A percentile compares a stretch with the other conserved stretches of the same genome.
phyloP scores from a whole-genome alignment of 2,329 filamentous ascomycete genomes.

The Colletotrichum siamense region DNA sequence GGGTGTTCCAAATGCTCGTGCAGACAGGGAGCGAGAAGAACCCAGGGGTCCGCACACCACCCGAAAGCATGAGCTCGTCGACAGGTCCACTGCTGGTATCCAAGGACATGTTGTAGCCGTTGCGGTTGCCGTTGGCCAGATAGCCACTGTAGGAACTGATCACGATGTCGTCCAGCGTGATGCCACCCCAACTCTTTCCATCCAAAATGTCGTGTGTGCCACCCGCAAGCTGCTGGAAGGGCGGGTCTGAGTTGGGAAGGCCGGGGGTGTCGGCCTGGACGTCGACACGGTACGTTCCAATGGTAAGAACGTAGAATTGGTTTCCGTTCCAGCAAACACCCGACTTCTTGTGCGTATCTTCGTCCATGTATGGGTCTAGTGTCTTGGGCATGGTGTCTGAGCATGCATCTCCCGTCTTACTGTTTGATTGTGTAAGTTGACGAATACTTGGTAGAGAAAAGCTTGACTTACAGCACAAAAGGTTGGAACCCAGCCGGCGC shows the following conservation, averaged over 20 bases:
- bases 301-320: background rate
- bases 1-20: conserved; percentile 1
- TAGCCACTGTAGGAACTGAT: background rate
- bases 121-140: background rate
- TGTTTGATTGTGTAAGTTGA: background rate
- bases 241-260: background rate
- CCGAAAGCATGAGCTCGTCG: background rate
- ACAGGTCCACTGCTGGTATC: background rate
- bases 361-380: background rate
- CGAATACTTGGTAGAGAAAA: background rate
- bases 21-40: conserved; percentile 4
- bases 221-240: background rate
- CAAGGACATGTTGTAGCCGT: background rate
- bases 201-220: background rate
- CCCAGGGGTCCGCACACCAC: background rate
- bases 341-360: background rate
- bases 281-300: background rate
- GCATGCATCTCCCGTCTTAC: background rate
- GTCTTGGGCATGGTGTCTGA: background rate
- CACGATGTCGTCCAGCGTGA: conserved; percentile 9
- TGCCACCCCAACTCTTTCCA: background rate
- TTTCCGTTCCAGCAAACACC: conserved; percentile 5
- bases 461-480: background rate
- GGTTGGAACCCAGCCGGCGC: background rate
- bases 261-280: background rate